These are phyloP conservation scores for Colletotrichum lentis DNA, from an alignment of 2,329 filamentous ascomycete genomes.

Conservation along the genomic window DNA sequence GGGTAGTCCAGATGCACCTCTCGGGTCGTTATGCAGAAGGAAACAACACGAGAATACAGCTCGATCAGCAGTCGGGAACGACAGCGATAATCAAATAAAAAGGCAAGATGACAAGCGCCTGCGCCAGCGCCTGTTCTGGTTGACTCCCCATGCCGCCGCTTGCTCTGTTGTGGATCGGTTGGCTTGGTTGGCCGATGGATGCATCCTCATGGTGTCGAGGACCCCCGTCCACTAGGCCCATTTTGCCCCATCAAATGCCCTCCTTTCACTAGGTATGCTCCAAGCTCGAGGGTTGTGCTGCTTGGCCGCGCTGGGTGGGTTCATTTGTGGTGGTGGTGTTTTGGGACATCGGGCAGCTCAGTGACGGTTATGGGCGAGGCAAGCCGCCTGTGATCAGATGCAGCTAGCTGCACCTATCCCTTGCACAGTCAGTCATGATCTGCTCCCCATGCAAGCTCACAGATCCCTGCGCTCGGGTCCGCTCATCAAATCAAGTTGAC, in stretches of 20 bases:
- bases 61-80: neutral
- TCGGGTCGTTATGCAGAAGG: neutral
- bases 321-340: neutral
- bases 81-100: neutral
- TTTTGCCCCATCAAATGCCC: neutral
- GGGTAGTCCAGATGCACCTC: neutral
- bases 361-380: slow-evolving; percentile 17
- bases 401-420: slow-evolving; percentile 17
- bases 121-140: neutral
- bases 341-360: neutral
- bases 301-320: neutral
- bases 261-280: neutral
- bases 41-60: neutral
- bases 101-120: neutral
- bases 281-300: neutral
- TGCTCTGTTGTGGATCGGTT: neutral
- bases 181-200: slow-evolving; percentile 8
- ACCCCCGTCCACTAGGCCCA: neutral
- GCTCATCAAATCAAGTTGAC: neutral
- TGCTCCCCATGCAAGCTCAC: slow-evolving; percentile 18
- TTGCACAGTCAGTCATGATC: neutral
- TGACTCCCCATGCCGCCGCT: neutral
- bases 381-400: slow-evolving; percentile 27
- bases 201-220: neutral
- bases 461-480: neutral